Evolutionary conservation across 2,329 filamentous ascomycete species (phyloP).

Genomic region (Zasmidium angulare): DNA sequence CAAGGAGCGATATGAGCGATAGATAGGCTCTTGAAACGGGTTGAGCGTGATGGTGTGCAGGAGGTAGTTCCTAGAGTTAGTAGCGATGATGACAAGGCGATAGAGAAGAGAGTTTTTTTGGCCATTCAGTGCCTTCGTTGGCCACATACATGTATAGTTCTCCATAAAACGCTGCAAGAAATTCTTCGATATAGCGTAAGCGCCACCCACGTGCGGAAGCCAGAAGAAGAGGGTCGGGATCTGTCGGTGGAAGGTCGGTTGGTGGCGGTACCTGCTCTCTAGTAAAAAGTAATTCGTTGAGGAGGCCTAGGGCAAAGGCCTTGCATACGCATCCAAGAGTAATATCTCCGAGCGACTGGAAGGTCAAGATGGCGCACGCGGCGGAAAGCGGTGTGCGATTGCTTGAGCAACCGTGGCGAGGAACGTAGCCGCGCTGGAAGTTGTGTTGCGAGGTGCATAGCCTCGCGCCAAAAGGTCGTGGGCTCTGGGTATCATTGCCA

Average conservation of each 20-base stretch:
- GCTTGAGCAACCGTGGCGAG: neutral
- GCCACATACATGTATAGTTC: too few relatives aligned
- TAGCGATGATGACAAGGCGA: neutral
- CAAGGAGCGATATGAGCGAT: neutral
- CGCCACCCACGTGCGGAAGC: neutral
- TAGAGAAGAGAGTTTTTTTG: neutral
- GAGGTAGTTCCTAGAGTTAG: neutral
- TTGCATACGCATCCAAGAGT: neutral
- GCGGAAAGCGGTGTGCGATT: neutral
- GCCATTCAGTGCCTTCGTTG: neutral
- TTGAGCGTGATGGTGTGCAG: neutral
- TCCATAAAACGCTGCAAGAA: neutral
- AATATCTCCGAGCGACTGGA: neutral
- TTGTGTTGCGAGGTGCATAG: neutral
- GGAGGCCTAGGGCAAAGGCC: neutral
- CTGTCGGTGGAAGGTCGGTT: neutral
- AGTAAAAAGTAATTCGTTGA: constrained; percentile 3
- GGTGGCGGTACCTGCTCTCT: too few relatives aligned
- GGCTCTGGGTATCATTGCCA: neutral
- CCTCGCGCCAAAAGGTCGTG: neutral
- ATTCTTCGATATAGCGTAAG: neutral
- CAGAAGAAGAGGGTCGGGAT: neutral
- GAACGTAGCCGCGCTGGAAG: neutral
- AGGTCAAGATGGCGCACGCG: neutral
- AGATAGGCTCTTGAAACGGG: neutral